Conservation (phyloP, 2,329 filamentous ascomycete species). For the Podosphaera leucotricha region DNA sequence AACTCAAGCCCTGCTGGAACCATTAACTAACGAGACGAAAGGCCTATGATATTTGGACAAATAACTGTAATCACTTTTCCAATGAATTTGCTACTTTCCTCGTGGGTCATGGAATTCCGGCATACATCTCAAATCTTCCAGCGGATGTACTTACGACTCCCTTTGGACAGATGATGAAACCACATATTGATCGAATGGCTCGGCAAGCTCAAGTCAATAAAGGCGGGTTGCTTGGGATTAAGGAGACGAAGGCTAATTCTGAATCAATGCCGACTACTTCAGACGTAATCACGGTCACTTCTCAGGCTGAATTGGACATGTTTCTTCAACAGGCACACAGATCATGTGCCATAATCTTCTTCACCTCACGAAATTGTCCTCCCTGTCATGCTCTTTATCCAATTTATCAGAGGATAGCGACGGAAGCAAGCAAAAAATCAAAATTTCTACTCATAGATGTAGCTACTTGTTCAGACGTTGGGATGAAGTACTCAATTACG, state of each 20-base stretch:
- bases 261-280: constrained; percentile 14
- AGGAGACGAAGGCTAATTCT: constrained; percentile 4
- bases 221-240: constrained; percentile 13
- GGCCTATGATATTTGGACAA: constrained; percentile 70
- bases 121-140: constrained; percentile 66
- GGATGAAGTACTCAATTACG: constrained; percentile 39
- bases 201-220: constrained; percentile 29
- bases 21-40: constrained; percentile 15
- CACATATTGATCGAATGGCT: constrained; percentile 45
- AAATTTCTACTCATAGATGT: constrained; percentile 68
- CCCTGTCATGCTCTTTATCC: constrained; percentile 73
- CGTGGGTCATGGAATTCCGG: constrained; percentile 67
- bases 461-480: constrained; percentile 38
- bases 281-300: constrained; percentile 37
- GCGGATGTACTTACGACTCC: constrained; percentile 66
- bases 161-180: constrained; percentile 68
- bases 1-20: background rate
- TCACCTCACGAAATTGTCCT: constrained; percentile 68
- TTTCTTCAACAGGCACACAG: constrained; percentile 34
- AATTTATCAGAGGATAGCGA: constrained; percentile 55
- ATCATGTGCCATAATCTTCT: constrained; percentile 66
- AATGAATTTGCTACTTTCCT: constrained; percentile 83
- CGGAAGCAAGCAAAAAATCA: constrained; percentile 42
- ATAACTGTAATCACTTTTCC: constrained; percentile 97
- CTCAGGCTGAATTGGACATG: constrained; percentile 32